phyloP scores from a whole-genome alignment of 495 filamentous ascomycete species.

The Cairneyella variabilis region DNA sequence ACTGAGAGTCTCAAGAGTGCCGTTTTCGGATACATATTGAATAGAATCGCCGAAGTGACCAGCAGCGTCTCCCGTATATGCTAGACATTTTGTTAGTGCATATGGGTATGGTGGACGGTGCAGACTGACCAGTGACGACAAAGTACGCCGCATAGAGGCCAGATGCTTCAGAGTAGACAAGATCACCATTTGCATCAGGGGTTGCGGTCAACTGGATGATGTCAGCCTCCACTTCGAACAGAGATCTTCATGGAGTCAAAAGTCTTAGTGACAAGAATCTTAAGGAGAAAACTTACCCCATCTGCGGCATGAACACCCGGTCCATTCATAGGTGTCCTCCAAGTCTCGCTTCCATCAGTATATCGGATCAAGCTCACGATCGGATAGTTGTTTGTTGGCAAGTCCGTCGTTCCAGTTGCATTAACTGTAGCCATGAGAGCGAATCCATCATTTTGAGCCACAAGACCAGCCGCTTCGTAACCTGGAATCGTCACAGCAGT shows the following conservation, averaged over 20 bases:
- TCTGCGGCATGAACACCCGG: constrained; percentile 41
- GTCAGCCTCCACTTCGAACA: too few species aligned
- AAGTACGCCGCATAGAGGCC: constrained; percentile 51
- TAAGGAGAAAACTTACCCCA: constrained; percentile 22
- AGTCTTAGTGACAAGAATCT: not conserved
- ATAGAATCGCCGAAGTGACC: constrained; percentile 54
- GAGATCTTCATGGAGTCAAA: not conserved
- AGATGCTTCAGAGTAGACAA: constrained; percentile 48
- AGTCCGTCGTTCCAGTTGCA: constrained; percentile 41
- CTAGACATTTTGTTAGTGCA: constrained; percentile 15
- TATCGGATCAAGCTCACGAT: constrained; percentile 46
- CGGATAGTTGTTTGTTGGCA: constrained; percentile 40
- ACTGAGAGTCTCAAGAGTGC: constrained; percentile 37
- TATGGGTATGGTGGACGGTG: too few species aligned
- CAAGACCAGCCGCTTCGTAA: constrained; percentile 51
- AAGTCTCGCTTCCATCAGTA: constrained; percentile 41
- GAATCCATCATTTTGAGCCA: constrained; percentile 54
- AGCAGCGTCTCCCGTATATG: constrained; percentile 43
- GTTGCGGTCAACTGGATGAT: constrained; percentile 38
- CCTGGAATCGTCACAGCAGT: constrained; percentile 38
- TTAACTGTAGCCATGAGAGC: constrained; percentile 48
- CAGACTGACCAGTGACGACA: constrained; percentile 40
- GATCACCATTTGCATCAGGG: constrained; percentile 51
- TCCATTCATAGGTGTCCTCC: constrained; percentile 48
- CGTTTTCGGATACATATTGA: constrained; percentile 43